Conservation (phyloP, 345 rosid genomes). For the Lumnitzera littorea region DNA sequence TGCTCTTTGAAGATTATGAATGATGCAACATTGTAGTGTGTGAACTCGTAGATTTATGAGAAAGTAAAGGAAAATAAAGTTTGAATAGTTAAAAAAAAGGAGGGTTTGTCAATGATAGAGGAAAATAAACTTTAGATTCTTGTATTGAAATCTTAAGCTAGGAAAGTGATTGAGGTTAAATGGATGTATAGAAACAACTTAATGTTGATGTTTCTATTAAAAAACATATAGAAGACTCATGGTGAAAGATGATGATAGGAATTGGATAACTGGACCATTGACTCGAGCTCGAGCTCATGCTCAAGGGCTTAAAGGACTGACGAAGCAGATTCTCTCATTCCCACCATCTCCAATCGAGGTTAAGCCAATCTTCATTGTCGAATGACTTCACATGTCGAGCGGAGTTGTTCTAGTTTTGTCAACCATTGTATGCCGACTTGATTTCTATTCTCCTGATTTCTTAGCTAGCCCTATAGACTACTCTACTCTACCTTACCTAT, state of each 20-base stretch:
- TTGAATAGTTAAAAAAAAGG: slow-evolving; percentile 2
- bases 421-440: no score
- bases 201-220: slow-evolving; percentile 4
- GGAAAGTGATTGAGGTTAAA: slow-evolving; percentile 4
- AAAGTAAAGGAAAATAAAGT: background rate
- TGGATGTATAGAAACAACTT: slow-evolving; percentile 2
- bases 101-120: background rate
- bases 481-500: no score
- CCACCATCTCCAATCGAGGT: no score
- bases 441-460: no score
- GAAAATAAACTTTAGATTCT: background rate
- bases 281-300: no score
- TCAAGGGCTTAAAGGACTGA: no score
- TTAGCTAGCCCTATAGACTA: no score
- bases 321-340: no score
- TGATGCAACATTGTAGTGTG: background rate
- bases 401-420: no score
- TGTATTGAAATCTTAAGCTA: background rate
- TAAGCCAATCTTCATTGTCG: no score
- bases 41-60: background rate
- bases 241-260: background rate
- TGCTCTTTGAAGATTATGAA: slow-evolving; percentile 1
- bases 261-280: no score
- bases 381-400: no score
- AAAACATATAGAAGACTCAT: slow-evolving; percentile 2